phyloP scores from a whole-genome alignment of 2,329 filamentous ascomycete genomes.

The Colletotrichum orbiculare region DNA sequence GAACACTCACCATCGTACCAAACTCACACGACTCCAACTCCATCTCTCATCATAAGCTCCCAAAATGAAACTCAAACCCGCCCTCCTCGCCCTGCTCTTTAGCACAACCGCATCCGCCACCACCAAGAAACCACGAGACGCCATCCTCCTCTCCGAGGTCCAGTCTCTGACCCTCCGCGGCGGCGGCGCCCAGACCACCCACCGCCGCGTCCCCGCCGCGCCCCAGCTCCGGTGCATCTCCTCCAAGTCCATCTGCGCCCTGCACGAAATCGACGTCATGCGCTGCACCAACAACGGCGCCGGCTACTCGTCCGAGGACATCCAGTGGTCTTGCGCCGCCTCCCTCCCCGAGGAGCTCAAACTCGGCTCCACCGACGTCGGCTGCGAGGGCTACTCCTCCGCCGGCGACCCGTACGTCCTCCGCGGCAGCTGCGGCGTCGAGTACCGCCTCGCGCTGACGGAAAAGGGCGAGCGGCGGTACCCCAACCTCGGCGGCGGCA shows the following conservation, averaged over 20 bases:
- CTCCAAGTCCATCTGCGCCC: slow-evolving; percentile 69
- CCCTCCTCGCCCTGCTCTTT: slow-evolving; percentile 36
- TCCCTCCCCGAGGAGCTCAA: slow-evolving; percentile 69
- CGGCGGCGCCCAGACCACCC: slow-evolving; percentile 71
- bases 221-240: slow-evolving; percentile 85
- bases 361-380: slow-evolving; percentile 87
- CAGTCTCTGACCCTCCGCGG: slow-evolving; percentile 81
- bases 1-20: too few relatives aligned
- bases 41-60: slow-evolving; percentile 38
- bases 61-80: slow-evolving; percentile 41
- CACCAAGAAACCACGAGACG: slow-evolving; percentile 54
- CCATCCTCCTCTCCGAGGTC: slow-evolving; percentile 71
- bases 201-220: slow-evolving; percentile 79
- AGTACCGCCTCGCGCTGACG: slow-evolving; percentile 85
- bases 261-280: slow-evolving; percentile 84
- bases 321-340: slow-evolving; percentile 90
- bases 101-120: slow-evolving; percentile 33
- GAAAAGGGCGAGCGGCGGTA: slow-evolving; percentile 78
- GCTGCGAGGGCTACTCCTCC: slow-evolving; percentile 87
- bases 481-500: slow-evolving; percentile 61
- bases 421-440: slow-evolving; percentile 91
- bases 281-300: slow-evolving; percentile 88
- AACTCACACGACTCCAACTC: too few relatives aligned
- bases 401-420: slow-evolving; percentile 87
- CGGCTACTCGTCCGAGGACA: slow-evolving; percentile 81